A percentile compares a stretch with the other conserved stretches of the same genome.
Conservation (phyloP, 345 rosid genomes). For the Cardamine resedifolia region DNA sequence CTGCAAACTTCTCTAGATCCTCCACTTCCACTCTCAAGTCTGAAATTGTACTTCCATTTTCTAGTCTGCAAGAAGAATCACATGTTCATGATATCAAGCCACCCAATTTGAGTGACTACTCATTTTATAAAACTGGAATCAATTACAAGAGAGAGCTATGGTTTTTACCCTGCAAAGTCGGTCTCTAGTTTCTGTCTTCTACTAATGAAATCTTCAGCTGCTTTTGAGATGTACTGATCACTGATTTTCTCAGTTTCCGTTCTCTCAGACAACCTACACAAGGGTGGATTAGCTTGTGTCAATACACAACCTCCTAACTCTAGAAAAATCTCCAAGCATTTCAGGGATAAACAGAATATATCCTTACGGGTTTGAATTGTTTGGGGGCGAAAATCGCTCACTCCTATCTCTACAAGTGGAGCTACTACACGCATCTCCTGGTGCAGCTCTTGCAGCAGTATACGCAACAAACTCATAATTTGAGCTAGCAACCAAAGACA, state of each 20-base stretch:
- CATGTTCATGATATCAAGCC: slow-evolving; percentile 22
- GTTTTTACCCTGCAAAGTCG: slow-evolving; percentile 56
- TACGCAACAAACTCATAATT: slow-evolving; percentile 56
- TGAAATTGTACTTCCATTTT: slow-evolving; percentile 55
- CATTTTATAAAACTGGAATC: not conserved
- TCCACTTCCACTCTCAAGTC: slow-evolving; percentile 83
- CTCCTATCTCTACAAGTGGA: slow-evolving; percentile 36
- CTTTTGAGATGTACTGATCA: slow-evolving; percentile 55
- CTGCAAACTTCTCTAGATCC: slow-evolving; percentile 74
- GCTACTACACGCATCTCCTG: slow-evolving; percentile 77
- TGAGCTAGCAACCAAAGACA: slow-evolving; percentile 48
- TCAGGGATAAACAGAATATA: not conserved
- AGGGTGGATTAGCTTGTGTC: not conserved
- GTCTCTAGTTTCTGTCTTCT: slow-evolving; percentile 62
- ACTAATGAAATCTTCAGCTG: slow-evolving; percentile 58
- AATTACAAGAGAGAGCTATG: not conserved
- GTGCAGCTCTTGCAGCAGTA: slow-evolving; percentile 51
- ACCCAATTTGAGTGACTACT: not conserved
- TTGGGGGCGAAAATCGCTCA: slow-evolving; percentile 34
- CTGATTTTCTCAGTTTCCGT: slow-evolving; percentile 44
- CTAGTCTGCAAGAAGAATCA: slow-evolving; percentile 56
- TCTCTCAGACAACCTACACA: slow-evolving; percentile 50
- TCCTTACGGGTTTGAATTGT: slow-evolving; percentile 58
- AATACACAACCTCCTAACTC: not conserved
- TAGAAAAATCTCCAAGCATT: not conserved